These are phyloP conservation scores for Diaporthe batatas DNA, from an alignment of 2,329 filamentous ascomycete genomes.

Conservation along the genomic window DNA sequence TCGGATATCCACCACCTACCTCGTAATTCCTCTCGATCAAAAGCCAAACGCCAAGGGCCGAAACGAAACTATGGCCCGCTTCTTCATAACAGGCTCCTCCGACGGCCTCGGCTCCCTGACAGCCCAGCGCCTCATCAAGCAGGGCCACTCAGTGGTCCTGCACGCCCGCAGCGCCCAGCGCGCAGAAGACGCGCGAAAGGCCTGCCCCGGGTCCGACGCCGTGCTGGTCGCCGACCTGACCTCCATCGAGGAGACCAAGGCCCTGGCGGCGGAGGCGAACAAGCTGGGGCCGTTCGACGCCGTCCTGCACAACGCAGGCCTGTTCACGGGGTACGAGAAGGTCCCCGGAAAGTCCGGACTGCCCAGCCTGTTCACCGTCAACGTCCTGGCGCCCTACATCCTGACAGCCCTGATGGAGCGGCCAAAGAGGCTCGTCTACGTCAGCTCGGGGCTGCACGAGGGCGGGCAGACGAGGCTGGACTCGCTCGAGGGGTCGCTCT, in stretches of 20 bases:
- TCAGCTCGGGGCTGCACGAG: conserved; percentile 65
- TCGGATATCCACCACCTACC: not conserved
- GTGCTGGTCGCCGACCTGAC: conserved; percentile 67
- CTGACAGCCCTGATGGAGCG: conserved; percentile 63
- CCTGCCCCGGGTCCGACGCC: conserved; percentile 63
- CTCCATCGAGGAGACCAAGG: conserved; percentile 63
- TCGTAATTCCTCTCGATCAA: not conserved
- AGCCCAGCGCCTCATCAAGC: conserved; percentile 62
- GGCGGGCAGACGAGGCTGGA: conserved; percentile 63
- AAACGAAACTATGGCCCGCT: conserved; percentile 45
- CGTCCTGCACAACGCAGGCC: conserved; percentile 70
- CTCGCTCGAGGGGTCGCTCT: conserved; percentile 55
- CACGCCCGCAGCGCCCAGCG: conserved; percentile 69
- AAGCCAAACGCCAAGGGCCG: not conserved
- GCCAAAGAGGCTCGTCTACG: conserved; percentile 63
- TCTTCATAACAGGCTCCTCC: conserved; percentile 67
- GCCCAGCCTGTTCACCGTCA: conserved; percentile 66
- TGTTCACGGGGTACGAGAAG: conserved; percentile 56
- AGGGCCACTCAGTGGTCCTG: conserved; percentile 67
- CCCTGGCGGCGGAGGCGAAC: conserved; percentile 65
- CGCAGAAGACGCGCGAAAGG: conserved; percentile 60
- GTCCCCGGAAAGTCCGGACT: conserved; percentile 53
- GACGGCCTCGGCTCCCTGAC: conserved; percentile 68
- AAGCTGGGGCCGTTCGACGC: conserved; percentile 64
- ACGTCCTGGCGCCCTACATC: conserved; percentile 70